These are phyloP conservation scores for Didymella lethalis DNA, from an alignment of 2,329 filamentous ascomycete genomes.

Conservation along the genomic window DNA sequence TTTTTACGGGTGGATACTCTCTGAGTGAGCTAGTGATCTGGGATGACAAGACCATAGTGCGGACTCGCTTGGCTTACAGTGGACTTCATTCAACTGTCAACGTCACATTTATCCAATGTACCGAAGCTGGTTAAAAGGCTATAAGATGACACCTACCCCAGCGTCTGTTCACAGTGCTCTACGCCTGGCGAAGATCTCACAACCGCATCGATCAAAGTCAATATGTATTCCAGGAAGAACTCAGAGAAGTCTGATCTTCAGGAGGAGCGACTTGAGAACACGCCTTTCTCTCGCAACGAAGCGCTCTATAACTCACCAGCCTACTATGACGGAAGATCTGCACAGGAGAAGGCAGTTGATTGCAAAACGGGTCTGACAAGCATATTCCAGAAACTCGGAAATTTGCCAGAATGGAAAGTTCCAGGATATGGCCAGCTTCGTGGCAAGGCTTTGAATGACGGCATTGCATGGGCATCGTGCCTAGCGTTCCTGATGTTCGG, in stretches of 20 bases:
- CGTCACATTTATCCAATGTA: not conserved
- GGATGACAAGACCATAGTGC: constrained; percentile 14
- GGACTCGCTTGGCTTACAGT: constrained; percentile 11
- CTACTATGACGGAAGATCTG: constrained; percentile 1
- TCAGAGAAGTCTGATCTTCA: constrained; percentile 11
- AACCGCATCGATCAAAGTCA: constrained; percentile 8
- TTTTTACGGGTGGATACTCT: not conserved
- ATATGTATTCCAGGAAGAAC: constrained; percentile 6
- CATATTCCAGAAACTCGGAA: constrained; percentile 21
- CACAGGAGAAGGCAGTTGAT: constrained; percentile 12
- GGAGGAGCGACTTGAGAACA: constrained; percentile 10
- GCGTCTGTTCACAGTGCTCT: constrained; percentile 9
- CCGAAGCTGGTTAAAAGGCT: constrained; percentile 1
- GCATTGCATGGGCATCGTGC: constrained; percentile 30
- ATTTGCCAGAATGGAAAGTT: constrained; percentile 30
- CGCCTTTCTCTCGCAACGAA: not conserved
- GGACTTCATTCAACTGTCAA: constrained; percentile 1
- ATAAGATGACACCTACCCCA: constrained; percentile 11
- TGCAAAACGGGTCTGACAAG: constrained; percentile 9
- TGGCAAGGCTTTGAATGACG: constrained; percentile 25
- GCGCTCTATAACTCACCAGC: constrained; percentile 3
- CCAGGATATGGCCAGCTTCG: constrained; percentile 23
- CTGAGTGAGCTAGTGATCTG: not conserved
- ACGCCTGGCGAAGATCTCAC: constrained; percentile 9
- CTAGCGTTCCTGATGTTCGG: constrained; percentile 52